Evolutionary conservation across 805 yeast species (phyloP), one percentile per base, ranked within the genome.

Genomic region (Yamadazyma sp.): DNA sequence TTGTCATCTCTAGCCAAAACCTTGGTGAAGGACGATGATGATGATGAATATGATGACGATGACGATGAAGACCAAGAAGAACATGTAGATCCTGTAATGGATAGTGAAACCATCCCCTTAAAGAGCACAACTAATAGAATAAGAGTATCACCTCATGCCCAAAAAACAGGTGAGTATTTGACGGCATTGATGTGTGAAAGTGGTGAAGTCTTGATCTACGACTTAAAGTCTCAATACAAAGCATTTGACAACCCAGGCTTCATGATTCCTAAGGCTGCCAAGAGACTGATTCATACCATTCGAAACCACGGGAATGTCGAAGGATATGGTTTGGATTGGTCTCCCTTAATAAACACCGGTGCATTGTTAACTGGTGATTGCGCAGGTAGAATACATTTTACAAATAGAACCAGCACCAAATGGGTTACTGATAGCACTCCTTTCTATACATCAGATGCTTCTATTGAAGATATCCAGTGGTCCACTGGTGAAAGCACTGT

Each of bases 401-500:
- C 98, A 6, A 72, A 77, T 37, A 77, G 95, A 59, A 84, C 86
- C 29, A 73, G 84, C 4, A 73, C 83, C 21, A 76, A 72, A 46
- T 93, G 97, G 96, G 68, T 71, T 31, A 89, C 98, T 2, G 97
- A 91, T 52, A 79, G 80, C 52, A 77, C 81, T 8, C 86, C 97
- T 21, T 93, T 79, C 62, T 71, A 67, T 41, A 81, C 83, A 45
- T 72, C 77, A 16, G 75, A 80, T 39, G 70, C 84, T 26, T 84
- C 93, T n/a, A 83, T 93, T 42, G 99, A 93, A 65, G 99, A 93
- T 57, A 78, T 93, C 41, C 98, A 93, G 63, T 93, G 98, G 97
- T 86, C 96, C 9, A 84, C 83, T 37, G 78, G 90, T 4, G 98
- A 93, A 59, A 76, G 75, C 46, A 88, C 97, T 0, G 99, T 93